A percentile compares a stretch with the other conserved stretches of the same genome.
Conservation (phyloP, 2,329 filamentous ascomycete genomes). For the Penicillium sp. region DNA sequence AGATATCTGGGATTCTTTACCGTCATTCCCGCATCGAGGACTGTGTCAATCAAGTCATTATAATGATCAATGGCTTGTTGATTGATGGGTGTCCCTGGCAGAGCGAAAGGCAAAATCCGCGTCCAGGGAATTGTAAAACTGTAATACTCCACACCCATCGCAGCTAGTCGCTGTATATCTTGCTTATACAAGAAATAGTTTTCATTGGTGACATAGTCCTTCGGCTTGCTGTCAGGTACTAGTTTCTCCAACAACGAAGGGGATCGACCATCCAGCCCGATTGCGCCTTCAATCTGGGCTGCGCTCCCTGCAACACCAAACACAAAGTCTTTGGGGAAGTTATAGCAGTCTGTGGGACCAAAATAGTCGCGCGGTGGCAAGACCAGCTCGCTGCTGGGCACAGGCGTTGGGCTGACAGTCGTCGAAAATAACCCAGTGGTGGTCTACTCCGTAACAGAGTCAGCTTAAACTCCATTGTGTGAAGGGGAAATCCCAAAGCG, state of each 20-base stretch:
- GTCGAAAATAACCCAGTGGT: constrained; percentile 46
- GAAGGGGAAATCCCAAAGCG: not conserved
- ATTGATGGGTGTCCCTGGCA: constrained; percentile 46
- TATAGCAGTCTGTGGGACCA: constrained; percentile 36
- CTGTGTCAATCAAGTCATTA: constrained; percentile 48
- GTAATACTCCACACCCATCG: constrained; percentile 41
- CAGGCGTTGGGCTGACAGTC: constrained; percentile 55
- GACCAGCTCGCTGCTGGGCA: constrained; percentile 55
- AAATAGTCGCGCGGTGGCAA: constrained; percentile 56
- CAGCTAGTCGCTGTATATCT: constrained; percentile 42
- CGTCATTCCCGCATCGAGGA: constrained; percentile 42
- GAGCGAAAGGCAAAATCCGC: constrained; percentile 50
- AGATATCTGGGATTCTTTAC: not conserved
- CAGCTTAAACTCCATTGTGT: not conserved
- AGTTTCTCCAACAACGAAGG: constrained; percentile 43
- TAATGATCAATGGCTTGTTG: constrained; percentile 49
- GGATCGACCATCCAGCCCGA: constrained; percentile 40
- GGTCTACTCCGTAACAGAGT: constrained; percentile 20
- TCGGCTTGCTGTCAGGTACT: constrained; percentile 30
- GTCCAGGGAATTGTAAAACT: constrained; percentile 51
- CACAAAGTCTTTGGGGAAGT: constrained; percentile 41
- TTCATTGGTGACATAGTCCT: constrained; percentile 51
- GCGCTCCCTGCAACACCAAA: constrained; percentile 46
- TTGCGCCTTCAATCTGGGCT: constrained; percentile 47
- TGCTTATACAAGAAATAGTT: constrained; percentile 53